phyloP scores from a whole-genome alignment of 805 yeast species.

The Candida pini region DNA sequence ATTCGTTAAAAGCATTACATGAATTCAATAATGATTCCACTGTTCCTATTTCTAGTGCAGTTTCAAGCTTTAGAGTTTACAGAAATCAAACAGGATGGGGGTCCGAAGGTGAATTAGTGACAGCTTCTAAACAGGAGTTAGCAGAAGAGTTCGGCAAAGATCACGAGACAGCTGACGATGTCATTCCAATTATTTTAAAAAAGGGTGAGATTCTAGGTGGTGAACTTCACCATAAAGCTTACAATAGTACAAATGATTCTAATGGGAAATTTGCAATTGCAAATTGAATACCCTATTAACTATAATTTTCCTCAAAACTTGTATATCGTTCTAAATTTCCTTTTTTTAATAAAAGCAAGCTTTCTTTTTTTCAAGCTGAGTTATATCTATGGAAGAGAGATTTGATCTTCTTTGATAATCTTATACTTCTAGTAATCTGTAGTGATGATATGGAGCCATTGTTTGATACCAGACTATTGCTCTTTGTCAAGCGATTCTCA shows the following conservation, averaged over 20 bases:
- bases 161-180: conserved; percentile 38
- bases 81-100: conserved; percentile 57
- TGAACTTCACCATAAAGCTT: conserved; percentile 15
- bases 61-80: conserved; percentile 62
- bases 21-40: conserved; percentile 50
- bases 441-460: too few relatives aligned
- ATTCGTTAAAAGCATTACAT: conserved; percentile 42
- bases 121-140: conserved; percentile 62
- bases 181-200: conserved; percentile 51
- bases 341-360: too few relatives aligned
- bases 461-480: too few relatives aligned
- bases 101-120: conserved; percentile 62
- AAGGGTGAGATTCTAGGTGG: conserved; percentile 50
- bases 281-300: too few relatives aligned
- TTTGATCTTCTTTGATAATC: too few relatives aligned
- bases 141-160: conserved; percentile 64
- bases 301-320: too few relatives aligned
- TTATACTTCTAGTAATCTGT: too few relatives aligned
- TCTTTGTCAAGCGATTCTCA: too few relatives aligned
- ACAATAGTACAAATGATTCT: conserved; percentile 48
- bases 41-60: conserved; percentile 56
- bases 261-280: too few relatives aligned
- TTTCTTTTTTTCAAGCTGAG: too few relatives aligned
- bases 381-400: too few relatives aligned
- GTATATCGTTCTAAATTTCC: too few relatives aligned